Conservation (phyloP, 768 basidiomycete genomes). For the Lactarius quietus region DNA sequence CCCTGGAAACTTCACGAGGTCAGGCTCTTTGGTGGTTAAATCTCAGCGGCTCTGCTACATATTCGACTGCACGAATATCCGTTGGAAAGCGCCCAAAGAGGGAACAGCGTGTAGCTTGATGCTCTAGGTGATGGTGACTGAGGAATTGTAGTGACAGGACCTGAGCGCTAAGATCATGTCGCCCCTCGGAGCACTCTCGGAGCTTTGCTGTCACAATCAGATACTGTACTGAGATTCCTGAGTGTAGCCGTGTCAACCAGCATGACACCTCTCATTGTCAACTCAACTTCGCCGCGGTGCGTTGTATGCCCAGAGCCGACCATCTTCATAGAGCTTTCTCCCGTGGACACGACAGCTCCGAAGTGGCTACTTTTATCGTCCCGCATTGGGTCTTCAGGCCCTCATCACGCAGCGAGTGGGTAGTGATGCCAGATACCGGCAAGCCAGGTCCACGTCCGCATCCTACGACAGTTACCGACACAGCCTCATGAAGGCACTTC, state of each 20-base stretch:
- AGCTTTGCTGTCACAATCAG: too few relatives aligned
- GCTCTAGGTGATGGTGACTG: neutral
- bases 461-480: too few relatives aligned
- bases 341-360: neutral
- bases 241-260: neutral
- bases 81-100: neutral
- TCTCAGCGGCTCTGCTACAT: neutral
- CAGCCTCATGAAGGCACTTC: too few relatives aligned
- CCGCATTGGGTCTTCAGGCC: too few relatives aligned
- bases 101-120: neutral
- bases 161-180: too few relatives aligned
- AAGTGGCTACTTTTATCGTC: too few relatives aligned
- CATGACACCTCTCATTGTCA: neutral
- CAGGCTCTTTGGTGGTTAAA: neutral
- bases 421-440: too few relatives aligned
- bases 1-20: too few relatives aligned
- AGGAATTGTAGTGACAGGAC: neutral
- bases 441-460: too few relatives aligned
- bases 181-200: too few relatives aligned
- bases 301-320: neutral
- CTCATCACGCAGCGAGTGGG: too few relatives aligned
- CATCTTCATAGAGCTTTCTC: neutral
- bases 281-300: neutral
- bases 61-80: neutral
- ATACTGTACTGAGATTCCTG: neutral